Evolutionary conservation across 2,329 filamentous ascomycete genomes (phyloP).

Genomic region (Sclerotinia minor): DNA sequence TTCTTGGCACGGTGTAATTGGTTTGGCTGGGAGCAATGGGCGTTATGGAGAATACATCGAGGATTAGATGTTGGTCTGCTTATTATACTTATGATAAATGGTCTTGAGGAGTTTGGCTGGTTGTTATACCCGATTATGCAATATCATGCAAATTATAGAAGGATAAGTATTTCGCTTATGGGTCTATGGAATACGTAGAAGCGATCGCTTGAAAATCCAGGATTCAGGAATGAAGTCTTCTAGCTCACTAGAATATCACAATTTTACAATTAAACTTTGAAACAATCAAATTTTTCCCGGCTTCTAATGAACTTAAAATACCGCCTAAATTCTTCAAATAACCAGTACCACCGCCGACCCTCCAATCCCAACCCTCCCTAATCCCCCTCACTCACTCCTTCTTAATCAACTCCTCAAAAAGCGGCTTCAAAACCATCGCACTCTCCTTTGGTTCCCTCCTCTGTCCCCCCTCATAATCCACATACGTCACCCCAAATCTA

Average conservation of each 20-base stretch:
- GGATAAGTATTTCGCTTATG: not conserved
- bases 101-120: conserved; percentile 9
- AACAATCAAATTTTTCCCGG: not conserved
- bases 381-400: conserved; percentile 49
- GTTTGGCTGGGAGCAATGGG: not conserved
- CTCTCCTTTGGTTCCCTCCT: conserved; percentile 83
- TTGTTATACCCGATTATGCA: conserved; percentile 21
- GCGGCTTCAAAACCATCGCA: conserved; percentile 65
- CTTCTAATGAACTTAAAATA: not conserved
- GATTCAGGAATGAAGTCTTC: not conserved
- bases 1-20: conserved; percentile 32
- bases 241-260: not conserved
- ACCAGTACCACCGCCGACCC: not conserved
- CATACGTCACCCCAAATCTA: conserved; percentile 79
- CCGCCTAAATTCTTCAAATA: not conserved
- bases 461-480: conserved; percentile 79
- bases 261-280: not conserved
- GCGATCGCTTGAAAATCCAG: not conserved
- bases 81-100: not conserved
- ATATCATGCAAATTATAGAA: conserved; percentile 2
- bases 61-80: not conserved
- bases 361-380: not conserved
- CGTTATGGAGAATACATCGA: conserved; percentile 10
- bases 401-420: conserved; percentile 71
- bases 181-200: not conserved